Base-by-base conservation (phyloP, 257 asterid genomes). In the Plantago major region DNA sequence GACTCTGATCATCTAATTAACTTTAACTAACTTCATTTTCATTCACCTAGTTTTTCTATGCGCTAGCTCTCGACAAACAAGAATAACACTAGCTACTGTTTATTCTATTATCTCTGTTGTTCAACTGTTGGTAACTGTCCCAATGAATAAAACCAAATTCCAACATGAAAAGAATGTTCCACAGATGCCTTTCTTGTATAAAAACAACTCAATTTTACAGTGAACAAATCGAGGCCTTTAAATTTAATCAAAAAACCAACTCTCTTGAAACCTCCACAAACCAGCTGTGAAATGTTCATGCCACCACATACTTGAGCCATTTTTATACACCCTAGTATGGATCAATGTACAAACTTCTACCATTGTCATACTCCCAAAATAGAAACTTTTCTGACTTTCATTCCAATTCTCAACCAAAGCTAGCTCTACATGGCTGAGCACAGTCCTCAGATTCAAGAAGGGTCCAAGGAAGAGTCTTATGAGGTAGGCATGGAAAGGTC, bases 231-330 rank as follows among this genome's bases (percentile, higher is more conserved):
- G 62, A 80, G 71, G 84, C 46, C 30, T 57, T 72, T 54, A 22
- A 22, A 22, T 22, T 45, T 9, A n/a, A 40, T 30, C 8, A 33
- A n/a, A 33, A 45, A 42, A 26, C 42, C 58, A 22, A 22, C 26
- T 17, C 79, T 79, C 94, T 86, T 70, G 95, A 63, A 73, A 79
- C 46, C 45, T 75, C 78, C 97, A 84, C 84, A 4, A 50, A 42
- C 81, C 80, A 80, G 89, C 91, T 81, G 84, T 75, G 42, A 58
- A 18, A 44, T 42, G 64, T 65, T 44, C 4, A 5, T 19, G 45
- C 77, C 66, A 68, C 14, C 70, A 68, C 51, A 62, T 12, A 42
- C 16, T 65, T 62, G 42, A n/a, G 43, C 67, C 67, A 53, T 61
- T 67, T 58, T 73, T 49, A 68, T 60, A 62, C 46, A 57, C 72